A percentile compares a stretch with the other conserved stretches of the same genome.
Conservation (phyloP, 306 rosid species). For the Lupinus albus region DNA sequence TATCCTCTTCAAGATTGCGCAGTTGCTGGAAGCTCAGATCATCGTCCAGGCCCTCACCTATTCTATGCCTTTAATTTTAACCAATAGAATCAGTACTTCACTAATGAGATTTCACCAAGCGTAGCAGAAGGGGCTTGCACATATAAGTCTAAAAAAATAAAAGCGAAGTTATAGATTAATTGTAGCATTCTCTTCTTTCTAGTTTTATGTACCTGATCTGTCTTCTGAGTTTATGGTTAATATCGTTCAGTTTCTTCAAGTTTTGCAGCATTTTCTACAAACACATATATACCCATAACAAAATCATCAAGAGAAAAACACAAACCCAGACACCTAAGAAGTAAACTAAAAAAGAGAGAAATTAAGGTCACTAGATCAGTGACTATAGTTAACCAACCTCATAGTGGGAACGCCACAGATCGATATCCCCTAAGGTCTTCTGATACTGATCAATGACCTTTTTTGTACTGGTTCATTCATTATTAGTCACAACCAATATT, state of each 20-base stretch:
- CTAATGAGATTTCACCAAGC: conserved; percentile 13
- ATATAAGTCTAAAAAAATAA: background rate
- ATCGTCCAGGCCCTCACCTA: conserved; percentile 68
- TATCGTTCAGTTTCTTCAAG: conserved; percentile 62
- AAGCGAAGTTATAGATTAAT: background rate
- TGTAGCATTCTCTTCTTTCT: background rate
- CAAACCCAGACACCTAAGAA: background rate
- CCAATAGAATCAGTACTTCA: background rate
- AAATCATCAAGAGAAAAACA: background rate
- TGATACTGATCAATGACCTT: conserved; percentile 69
- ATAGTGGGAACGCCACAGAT: conserved; percentile 74
- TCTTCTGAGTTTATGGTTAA: conserved; percentile 63
- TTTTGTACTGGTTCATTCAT: conserved; percentile 43
- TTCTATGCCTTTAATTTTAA: conserved; percentile 61
- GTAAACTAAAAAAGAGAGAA: background rate
- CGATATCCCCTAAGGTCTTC: conserved; percentile 50
- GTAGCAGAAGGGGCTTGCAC: background rate
- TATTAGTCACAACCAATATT: too few relatives aligned
- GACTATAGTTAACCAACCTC: conserved; percentile 52
- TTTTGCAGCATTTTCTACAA: conserved; percentile 68
- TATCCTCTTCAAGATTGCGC: conserved; percentile 55
- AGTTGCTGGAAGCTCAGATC: conserved; percentile 58
- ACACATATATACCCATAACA: background rate
- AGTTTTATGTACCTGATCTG: conserved; percentile 61
- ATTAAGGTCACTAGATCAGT: background rate